Evolutionary conservation across 2,329 filamentous ascomycete genomes (phyloP).

Genomic region (Monosporascus ibericus): DNA sequence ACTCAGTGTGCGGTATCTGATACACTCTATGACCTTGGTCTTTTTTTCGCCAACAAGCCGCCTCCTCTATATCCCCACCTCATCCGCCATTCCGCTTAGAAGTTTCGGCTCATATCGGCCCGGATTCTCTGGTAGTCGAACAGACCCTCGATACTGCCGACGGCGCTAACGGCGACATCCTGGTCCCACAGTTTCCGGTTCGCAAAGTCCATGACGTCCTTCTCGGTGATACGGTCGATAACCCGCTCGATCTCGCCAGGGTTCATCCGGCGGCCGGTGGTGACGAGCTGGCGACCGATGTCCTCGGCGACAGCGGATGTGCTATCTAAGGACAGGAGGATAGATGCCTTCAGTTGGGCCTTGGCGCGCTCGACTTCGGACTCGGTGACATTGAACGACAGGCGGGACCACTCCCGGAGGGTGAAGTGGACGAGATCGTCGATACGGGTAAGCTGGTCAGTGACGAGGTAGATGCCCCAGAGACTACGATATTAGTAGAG

Average conservation of each 20-base stretch:
- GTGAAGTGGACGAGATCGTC: slow-evolving; percentile 98
- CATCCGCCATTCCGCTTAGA: slow-evolving; percentile 30
- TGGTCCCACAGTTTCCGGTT: slow-evolving; percentile 95
- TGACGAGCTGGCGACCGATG: slow-evolving; percentile 97
- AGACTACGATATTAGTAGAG: slow-evolving; percentile 55
- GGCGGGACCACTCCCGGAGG: slow-evolving; percentile 94
- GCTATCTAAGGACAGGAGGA: slow-evolving; percentile 93
- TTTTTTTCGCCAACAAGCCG: slow-evolving; percentile 28
- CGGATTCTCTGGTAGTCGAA: slow-evolving; percentile 74
- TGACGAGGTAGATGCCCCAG: slow-evolving; percentile 98
- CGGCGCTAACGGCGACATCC: slow-evolving; percentile 88
- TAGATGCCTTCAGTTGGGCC: slow-evolving; percentile 97
- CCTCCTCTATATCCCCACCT: slow-evolving; percentile 15
- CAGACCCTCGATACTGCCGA: slow-evolving; percentile 85
- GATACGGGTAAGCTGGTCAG: slow-evolving; percentile 77
- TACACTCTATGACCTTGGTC: slow-evolving; percentile 48
- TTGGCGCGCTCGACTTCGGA: slow-evolving; percentile 97
- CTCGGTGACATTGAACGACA: slow-evolving; percentile 80
- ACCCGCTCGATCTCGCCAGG: slow-evolving; percentile 92
- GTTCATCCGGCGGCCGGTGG: slow-evolving; percentile 84
- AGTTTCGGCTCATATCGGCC: slow-evolving; percentile 83
- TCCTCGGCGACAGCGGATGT: slow-evolving; percentile 97
- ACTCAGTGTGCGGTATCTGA: slow-evolving; percentile 47
- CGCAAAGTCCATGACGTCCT: slow-evolving; percentile 96
- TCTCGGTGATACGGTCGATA: slow-evolving; percentile 83